Base-by-base conservation (phyloP, 2,329 filamentous ascomycete genomes). In the Whalleya microplaca region DNA sequence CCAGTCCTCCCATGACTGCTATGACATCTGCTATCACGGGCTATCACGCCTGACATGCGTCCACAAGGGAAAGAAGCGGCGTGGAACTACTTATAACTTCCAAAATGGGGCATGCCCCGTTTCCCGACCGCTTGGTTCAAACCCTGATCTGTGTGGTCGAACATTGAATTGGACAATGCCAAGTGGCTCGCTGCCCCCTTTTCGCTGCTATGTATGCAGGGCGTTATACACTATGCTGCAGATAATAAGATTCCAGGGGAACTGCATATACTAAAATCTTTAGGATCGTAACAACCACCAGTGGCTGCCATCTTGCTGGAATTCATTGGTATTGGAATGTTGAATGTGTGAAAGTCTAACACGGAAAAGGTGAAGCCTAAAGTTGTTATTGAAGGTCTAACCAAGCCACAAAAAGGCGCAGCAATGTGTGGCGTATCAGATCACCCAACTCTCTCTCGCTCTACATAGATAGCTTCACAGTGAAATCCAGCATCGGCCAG, bases 71-170 rank as follows among this genome's bases (percentile, higher is more conserved):
- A 16, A 12, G 3, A 7, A 37, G 32, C 23, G 23, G 32, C 32
- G 32, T 12, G 32, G 32, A 37, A 37, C 32, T 14, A 12, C 27
- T 12, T 29, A 29, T 12, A 3, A 12, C 32, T 37, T 37, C 32
- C 32, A 14, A 16, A 37, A 37, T 37, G 32, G 32, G 32, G 14
- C 32, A 16, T 14, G 9, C 14, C 32, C 32, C 32, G 32, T 37
- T 37, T 37, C 32, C 32, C 45, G 51, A 45, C 46, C 44, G 51
- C 53, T 48, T 47, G 55, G 54, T 52, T 56, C 48, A 29, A 55
- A 55, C 55, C 48, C 46, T 51, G 44, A 55, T 56, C 57, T 47
- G 50, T 52, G 50, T 40, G 41, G n/a, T 44, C 47, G 46, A 29
- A 18, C 18, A 48, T 46, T 42, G 51, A 43, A 49, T 60, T 58